Conservation (phyloP, 140 eudicot genomes). For the Anethum foeniculum region DNA sequence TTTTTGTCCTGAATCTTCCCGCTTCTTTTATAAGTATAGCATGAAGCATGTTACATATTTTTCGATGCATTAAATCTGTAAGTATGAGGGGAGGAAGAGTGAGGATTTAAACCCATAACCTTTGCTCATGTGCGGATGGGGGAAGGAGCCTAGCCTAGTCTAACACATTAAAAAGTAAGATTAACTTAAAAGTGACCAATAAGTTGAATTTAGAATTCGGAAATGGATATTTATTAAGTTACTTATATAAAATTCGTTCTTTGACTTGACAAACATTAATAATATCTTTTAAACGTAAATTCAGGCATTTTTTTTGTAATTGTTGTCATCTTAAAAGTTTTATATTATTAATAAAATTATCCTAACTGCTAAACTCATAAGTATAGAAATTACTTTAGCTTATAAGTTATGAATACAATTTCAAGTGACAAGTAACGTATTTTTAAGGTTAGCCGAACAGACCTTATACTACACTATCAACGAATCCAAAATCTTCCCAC, state of each 20-base stretch:
- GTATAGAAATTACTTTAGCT: neutral
- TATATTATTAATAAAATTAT: neutral
- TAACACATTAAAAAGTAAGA: neutral
- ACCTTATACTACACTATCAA: neutral
- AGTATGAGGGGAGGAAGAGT: neutral
- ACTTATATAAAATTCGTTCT: neutral
- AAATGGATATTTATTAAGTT: neutral
- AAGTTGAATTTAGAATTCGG: neutral
- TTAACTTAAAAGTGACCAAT: neutral
- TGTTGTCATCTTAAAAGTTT: neutral
- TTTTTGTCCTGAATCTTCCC: neutral
- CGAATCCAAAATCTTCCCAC: neutral
- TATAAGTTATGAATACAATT: neutral
- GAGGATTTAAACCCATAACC: neutral
- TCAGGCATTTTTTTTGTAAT: neutral
- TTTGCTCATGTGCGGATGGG: neutral
- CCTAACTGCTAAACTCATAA: neutral
- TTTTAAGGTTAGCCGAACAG: neutral
- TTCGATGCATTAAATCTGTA: neutral
- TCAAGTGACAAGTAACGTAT: neutral
- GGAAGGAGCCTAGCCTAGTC: neutral
- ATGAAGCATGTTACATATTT: neutral
- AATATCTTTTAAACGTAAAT: neutral
- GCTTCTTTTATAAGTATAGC: neutral
- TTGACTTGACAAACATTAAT: neutral